phyloP scores from a whole-genome alignment of 2,329 filamentous ascomycete species.

The Alternaria triticina region DNA sequence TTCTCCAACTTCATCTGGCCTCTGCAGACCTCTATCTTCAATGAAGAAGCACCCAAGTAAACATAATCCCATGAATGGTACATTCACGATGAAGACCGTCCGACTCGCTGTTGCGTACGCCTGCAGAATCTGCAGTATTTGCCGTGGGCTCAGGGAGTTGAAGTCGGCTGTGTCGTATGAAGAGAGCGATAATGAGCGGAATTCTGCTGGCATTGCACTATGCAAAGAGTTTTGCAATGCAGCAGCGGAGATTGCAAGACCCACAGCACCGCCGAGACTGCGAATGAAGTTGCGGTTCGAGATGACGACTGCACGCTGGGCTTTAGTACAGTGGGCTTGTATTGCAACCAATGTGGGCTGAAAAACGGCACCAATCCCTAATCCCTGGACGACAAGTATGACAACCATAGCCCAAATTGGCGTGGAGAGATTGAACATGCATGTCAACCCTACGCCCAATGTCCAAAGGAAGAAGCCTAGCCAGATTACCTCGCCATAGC shows the following conservation, averaged over 20 bases:
- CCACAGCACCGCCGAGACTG: conserved; percentile 63
- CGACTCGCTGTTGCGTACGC: conserved; percentile 63
- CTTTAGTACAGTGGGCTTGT: conserved; percentile 59
- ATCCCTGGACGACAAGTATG: conserved; percentile 57
- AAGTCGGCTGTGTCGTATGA: conserved; percentile 22
- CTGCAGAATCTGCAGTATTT: conserved; percentile 49
- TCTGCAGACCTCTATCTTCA: conserved; percentile 55
- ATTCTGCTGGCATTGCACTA: conserved; percentile 18
- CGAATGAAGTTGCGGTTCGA: conserved; percentile 69
- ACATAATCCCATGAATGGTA: conserved; percentile 60
- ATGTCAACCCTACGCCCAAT: conserved; percentile 60
- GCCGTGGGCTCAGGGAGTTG: conserved; percentile 1
- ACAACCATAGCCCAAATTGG: conserved; percentile 56
- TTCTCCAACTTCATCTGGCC: conserved; percentile 20
- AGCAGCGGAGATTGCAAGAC: conserved; percentile 57
- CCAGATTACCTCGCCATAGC: conserved; percentile 58
- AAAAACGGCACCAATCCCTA: conserved; percentile 58
- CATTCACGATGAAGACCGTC: conserved; percentile 63
- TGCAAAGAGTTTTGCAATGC: conserved; percentile 25
- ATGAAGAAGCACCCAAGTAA: conserved; percentile 60
- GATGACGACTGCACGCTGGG: conserved; percentile 67
- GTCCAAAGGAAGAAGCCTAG: conserved; percentile 57
- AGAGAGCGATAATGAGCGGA: conserved; percentile 11
- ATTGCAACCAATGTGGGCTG: conserved; percentile 53
- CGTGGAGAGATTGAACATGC: conserved; percentile 57